These are phyloP conservation scores for Dendrocalamus sinicus DNA, from an alignment of 176 grass and related monocot species.

Conservation along the genomic window DNA sequence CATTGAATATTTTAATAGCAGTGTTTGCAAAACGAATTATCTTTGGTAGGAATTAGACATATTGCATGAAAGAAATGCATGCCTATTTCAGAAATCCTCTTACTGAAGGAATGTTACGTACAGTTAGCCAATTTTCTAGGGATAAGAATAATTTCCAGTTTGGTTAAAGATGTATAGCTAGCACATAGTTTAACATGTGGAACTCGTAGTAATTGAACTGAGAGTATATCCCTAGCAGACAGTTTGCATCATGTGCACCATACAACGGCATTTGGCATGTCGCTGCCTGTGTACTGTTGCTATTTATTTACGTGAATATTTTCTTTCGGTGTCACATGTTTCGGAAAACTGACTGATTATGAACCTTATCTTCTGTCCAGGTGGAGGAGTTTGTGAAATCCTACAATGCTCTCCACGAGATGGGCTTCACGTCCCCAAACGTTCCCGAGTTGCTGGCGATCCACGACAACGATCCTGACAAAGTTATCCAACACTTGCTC, in stretches of 20 bases:
- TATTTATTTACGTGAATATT: not conserved
- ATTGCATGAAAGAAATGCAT: slow-evolving; percentile 3
- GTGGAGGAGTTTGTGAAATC: slow-evolving; percentile 99
- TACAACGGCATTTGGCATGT: not conserved
- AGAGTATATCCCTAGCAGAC: not conserved
- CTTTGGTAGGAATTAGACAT: not conserved
- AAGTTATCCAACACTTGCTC: slow-evolving; percentile 77
- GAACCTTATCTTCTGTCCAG: slow-evolving; percentile 40
- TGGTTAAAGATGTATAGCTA: not conserved
- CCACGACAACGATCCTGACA: slow-evolving; percentile 94
- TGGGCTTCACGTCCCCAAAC: slow-evolving; percentile 87
- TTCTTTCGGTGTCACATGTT: not conserved
- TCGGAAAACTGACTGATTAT: not conserved
- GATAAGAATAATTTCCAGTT: not conserved
- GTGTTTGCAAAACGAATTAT: not conserved
- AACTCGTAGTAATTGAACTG: not conserved
- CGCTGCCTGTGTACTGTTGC: not conserved
- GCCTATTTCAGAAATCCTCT: not conserved
- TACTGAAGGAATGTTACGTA: not conserved
- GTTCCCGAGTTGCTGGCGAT: slow-evolving; percentile 87
- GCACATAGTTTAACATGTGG: not conserved
- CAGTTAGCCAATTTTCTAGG: not conserved
- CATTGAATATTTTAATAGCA: not conserved
- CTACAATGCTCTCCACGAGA: slow-evolving; percentile 86
- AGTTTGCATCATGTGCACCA: not conserved